A percentile compares a stretch with the other conserved stretches of the same genome.
These are phyloP conservation scores for Fagus crenata DNA, from an alignment of 306 rosid species.

Conservation along the genomic window DNA sequence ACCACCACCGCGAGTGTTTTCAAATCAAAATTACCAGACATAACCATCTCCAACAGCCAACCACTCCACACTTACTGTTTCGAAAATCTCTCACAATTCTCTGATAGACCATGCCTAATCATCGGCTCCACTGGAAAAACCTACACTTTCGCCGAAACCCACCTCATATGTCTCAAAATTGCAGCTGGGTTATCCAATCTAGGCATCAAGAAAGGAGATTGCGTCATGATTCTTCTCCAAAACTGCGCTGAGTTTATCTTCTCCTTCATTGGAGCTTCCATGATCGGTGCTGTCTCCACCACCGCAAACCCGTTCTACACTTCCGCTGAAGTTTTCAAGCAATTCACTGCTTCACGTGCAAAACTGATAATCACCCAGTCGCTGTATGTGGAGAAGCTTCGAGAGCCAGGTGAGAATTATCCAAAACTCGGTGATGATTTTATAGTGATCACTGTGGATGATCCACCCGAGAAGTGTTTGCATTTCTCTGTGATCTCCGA, in stretches of 20 bases:
- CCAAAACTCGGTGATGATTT: slow-evolving; percentile 46
- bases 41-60: slow-evolving; percentile 62
- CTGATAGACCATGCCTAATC: slow-evolving; percentile 67
- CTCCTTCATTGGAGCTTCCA: slow-evolving; percentile 70
- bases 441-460: slow-evolving; percentile 50
- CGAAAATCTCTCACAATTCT: slow-evolving; percentile 33
- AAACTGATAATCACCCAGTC: slow-evolving; percentile 71
- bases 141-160: slow-evolving; percentile 55
- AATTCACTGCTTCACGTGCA: slow-evolving; percentile 39
- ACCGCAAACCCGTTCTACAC: slow-evolving; percentile 84
- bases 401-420: background rate
- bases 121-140: slow-evolving; percentile 56
- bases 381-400: slow-evolving; percentile 59
- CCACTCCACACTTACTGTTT: slow-evolving; percentile 79
- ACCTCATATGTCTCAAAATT: slow-evolving; percentile 34
- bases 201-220: slow-evolving; percentile 63
- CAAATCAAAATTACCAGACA: slow-evolving; percentile 68
- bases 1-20: slow-evolving; percentile 31
- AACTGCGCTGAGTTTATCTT: slow-evolving; percentile 67
- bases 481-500: slow-evolving; percentile 65
- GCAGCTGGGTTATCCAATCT: slow-evolving; percentile 58
- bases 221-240: slow-evolving; percentile 73
- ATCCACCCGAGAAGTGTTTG: slow-evolving; percentile 63
- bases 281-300: slow-evolving; percentile 75
- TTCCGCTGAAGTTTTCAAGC: slow-evolving; percentile 67